These are phyloP conservation scores for Lentinula sp. DNA, from an alignment of 768 basidiomycete genomes.

Conservation along the genomic window DNA sequence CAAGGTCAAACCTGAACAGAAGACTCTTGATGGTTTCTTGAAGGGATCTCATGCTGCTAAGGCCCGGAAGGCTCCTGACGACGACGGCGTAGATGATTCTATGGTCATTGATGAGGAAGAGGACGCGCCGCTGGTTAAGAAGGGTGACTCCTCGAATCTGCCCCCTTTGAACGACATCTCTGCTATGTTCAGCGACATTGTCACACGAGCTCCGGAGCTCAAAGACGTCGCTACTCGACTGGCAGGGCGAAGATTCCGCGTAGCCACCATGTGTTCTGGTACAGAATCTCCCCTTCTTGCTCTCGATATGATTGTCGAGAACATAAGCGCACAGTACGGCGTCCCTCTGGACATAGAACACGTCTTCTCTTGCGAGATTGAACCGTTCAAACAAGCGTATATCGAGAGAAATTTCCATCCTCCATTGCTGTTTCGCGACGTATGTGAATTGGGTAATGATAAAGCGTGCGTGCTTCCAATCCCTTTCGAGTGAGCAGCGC, in stretches of 20 bases:
- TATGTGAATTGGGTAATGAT: slow-evolving; percentile 76
- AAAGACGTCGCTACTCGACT: slow-evolving; percentile 60
- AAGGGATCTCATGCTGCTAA: slow-evolving; percentile 26
- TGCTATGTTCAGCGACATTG: slow-evolving; percentile 47
- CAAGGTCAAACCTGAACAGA: slow-evolving; percentile 41
- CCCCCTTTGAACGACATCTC: slow-evolving; percentile 70
- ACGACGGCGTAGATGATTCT: slow-evolving; percentile 19
- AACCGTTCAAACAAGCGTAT: slow-evolving; percentile 96
- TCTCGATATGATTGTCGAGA: slow-evolving; percentile 74
- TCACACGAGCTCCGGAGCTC: slow-evolving; percentile 47
- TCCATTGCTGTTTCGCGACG: slow-evolving; percentile 88
- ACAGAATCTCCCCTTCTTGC: slow-evolving; percentile 94
- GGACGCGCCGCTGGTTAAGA: slow-evolving; percentile 26
- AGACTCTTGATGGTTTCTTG: slow-evolving; percentile 51
- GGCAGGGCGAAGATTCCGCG: slow-evolving; percentile 77
- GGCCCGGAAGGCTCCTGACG: slow-evolving; percentile 23
- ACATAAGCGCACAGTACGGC: slow-evolving; percentile 62
- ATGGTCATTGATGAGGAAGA: slow-evolving; percentile 31
- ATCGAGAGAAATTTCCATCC: slow-evolving; percentile 96
- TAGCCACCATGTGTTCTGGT: slow-evolving; percentile 97
- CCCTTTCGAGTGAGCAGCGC: not conserved
- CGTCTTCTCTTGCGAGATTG: slow-evolving; percentile 96
- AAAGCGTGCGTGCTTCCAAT: slow-evolving; percentile 56
- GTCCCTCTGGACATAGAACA: slow-evolving; percentile 73
- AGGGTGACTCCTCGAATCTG: slow-evolving; percentile 50